Base-by-base conservation (phyloP, 768 basidiomycete species). In the Mycena latifolia region DNA sequence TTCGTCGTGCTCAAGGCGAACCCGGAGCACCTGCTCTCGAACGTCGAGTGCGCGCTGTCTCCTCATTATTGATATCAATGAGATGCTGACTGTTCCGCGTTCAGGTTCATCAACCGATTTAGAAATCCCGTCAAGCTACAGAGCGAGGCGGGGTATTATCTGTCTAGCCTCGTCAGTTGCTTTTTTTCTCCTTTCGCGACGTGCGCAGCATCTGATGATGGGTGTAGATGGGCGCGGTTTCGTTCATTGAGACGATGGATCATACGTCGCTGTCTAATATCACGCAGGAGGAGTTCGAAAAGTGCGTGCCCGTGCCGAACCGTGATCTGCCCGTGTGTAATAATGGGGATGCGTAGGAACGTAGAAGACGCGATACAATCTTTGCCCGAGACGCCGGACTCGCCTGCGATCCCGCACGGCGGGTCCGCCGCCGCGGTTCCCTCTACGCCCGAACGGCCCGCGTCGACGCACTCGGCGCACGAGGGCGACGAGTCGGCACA, bases 191-290 rank as follows among this genome's bases (percentile, higher is more conserved):
- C 14, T n/a, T n/a, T n/a, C n/a, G n/a, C n/a, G n/a, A n/a, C n/a
- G n/a, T n/a, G n/a, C 29, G 2, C 17, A 17, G 27, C 28, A 46
- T 47, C 54, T 58, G 27, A 14, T 35, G 57, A 22, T n/a, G n/a
- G 31, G 9, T 6, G 10, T 67, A 98, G 95, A 96, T 92, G 88
- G 98, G 95, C 5, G 95, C 98, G 2, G 94, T 99, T 37, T 93
- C 94, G 1, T 99, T 98, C 76, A 96, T 99, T 67, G 98, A 99
- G 79, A 94, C 95, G 0, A 96, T 99, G 94, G 98, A 99, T 75
- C 93, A 96, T 63, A 92, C 95, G 0, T 93, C 93, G 10, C 80
- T 99, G 46, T 97, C 95, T n/a, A 91, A 93, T 71, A 98, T 99
- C 66, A 88, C 93, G 0, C 93, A 95, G 75, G 92, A 92, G 47